Evolutionary conservation across 1,284 basidiomycete species (phyloP).

Genomic region (Athelia sp.): DNA sequence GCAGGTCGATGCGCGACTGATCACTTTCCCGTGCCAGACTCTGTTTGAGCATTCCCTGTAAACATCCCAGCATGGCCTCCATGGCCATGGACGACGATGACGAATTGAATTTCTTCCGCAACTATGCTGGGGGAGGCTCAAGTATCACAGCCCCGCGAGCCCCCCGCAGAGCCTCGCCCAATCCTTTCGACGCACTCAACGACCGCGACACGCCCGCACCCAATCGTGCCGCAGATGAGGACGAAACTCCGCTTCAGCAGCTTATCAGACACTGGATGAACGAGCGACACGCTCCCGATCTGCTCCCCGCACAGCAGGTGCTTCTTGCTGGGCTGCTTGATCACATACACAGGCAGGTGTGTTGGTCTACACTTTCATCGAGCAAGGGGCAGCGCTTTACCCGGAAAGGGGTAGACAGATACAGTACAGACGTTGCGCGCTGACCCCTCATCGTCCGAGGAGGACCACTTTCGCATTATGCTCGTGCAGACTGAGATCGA

Average conservation of each 20-base stretch:
- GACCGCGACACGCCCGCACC: not conserved
- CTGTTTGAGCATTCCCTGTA: too few species aligned
- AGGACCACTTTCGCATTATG: constrained; percentile 87
- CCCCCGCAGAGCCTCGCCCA: not conserved
- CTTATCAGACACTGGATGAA: constrained; percentile 82
- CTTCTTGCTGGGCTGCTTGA: constrained; percentile 72
- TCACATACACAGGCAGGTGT: constrained; percentile 82
- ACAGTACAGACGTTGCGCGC: constrained; percentile 65
- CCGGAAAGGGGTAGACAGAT: constrained; percentile 38
- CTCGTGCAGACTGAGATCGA: constrained; percentile 92
- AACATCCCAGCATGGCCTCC: too few species aligned
- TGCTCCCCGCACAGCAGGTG: constrained; percentile 73
- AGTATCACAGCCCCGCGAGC: not conserved
- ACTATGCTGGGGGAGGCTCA: not conserved
- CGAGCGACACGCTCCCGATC: constrained; percentile 79
- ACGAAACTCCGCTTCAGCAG: constrained; percentile 42
- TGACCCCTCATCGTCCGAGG: constrained; percentile 79
- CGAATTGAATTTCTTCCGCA: not conserved
- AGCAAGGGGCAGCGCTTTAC: constrained; percentile 8
- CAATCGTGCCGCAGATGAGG: not conserved
- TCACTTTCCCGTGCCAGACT: too few species aligned
- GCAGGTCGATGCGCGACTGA: too few species aligned
- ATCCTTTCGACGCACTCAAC: not conserved
- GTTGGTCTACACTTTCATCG: constrained; percentile 24
- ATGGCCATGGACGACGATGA: not conserved